These are phyloP conservation scores for Clonostachys solani DNA, from an alignment of 2,329 filamentous ascomycete species.

Conservation along the genomic window DNA sequence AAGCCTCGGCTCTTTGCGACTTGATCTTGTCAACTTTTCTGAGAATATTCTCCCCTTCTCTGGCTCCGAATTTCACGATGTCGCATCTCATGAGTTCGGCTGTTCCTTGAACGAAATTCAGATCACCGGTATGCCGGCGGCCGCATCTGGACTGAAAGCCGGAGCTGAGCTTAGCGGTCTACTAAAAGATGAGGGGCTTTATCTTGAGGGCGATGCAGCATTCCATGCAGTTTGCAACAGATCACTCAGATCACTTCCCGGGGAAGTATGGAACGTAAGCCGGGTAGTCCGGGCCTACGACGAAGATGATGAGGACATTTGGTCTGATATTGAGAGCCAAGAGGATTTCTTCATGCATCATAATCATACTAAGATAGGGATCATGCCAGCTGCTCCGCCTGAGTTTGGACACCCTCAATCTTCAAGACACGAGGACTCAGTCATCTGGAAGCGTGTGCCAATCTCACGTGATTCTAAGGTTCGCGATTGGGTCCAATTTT, in stretches of 20 bases:
- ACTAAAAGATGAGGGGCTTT: conserved; percentile 48
- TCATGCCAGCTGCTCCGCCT: conserved; percentile 32
- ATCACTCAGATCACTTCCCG: conserved; percentile 31
- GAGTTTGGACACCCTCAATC: conserved; percentile 38
- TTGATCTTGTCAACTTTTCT: conserved; percentile 52
- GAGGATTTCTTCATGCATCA: conserved; percentile 4
- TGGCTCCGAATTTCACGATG: conserved; percentile 42
- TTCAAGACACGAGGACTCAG: conserved; percentile 13
- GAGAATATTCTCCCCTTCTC: conserved; percentile 38
- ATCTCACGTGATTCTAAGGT: conserved; percentile 27
- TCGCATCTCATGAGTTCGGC: conserved; percentile 49
- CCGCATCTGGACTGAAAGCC: conserved; percentile 41
- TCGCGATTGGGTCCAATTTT: conserved; percentile 46
- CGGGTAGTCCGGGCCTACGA: conserved; percentile 42
- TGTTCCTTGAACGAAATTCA: conserved; percentile 48
- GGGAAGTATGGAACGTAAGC: conserved; percentile 26
- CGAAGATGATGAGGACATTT: conserved; percentile 13
- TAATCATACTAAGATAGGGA: conserved; percentile 17
- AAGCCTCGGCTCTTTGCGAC: conserved; percentile 37
- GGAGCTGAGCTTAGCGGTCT: conserved; percentile 44
- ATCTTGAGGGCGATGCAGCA: conserved; percentile 37
- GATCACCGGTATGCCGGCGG: conserved; percentile 45
- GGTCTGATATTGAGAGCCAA: conserved; percentile 13
- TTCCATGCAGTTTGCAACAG: conserved; percentile 33
- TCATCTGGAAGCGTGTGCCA: conserved; percentile 49